These are phyloP conservation scores for Escallonia rubra DNA, from an alignment of 129 eudicot species.

Conservation along the genomic window DNA sequence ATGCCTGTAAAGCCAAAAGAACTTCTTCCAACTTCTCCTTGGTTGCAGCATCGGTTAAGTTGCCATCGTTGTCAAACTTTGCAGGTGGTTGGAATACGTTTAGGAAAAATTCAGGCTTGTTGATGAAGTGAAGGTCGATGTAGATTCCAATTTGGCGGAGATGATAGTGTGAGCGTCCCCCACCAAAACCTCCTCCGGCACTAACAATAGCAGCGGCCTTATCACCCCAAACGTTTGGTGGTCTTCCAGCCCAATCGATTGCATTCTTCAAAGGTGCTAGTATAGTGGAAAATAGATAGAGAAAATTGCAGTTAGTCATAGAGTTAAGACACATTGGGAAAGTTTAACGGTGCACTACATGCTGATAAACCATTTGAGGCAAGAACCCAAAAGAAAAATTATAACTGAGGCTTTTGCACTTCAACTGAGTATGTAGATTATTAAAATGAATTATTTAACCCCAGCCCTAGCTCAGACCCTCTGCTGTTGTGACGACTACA, in stretches of 20 bases:
- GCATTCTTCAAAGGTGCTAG: constrained; percentile 80
- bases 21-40: constrained; percentile 43
- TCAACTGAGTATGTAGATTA: no score
- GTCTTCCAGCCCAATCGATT: constrained; percentile 85
- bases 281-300: constrained; percentile 2
- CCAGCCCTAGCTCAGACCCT: background rate
- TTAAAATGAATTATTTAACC: no score
- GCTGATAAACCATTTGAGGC: background rate
- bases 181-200: constrained; percentile 70
- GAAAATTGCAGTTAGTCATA: background rate
- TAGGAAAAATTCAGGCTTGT: constrained; percentile 65
- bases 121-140: constrained; percentile 77
- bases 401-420: no score
- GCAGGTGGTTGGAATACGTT: constrained; percentile 54
- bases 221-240: constrained; percentile 85
- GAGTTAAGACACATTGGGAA: background rate
- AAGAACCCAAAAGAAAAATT: no score
- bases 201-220: constrained; percentile 83
- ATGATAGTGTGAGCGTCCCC: constrained; percentile 65
- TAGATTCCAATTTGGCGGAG: constrained; percentile 77
- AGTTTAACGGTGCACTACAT: background rate
- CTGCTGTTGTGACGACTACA: no score
- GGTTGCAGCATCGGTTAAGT: constrained; percentile 45
- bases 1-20: constrained; percentile 41
- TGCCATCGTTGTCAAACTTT: constrained; percentile 65